phyloP scores from a whole-genome alignment of 352 stramenopile genomes.

The Globisporangium cylindrosporum region DNA sequence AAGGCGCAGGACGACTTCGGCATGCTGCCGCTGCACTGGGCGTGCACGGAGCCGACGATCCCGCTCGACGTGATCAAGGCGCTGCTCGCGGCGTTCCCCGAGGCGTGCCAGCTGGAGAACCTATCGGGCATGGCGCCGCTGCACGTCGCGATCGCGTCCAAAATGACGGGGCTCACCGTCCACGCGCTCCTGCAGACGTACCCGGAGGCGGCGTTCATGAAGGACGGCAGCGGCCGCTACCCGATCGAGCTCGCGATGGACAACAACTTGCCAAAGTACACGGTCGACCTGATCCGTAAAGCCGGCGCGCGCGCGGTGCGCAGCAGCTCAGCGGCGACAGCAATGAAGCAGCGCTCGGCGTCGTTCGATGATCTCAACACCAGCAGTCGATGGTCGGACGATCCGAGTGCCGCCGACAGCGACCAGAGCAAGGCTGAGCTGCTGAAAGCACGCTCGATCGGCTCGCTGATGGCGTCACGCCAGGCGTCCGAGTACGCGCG shows the following conservation, averaged over 20 bases:
- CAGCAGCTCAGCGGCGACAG: slow-evolving; percentile 13
- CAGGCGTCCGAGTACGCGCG: slow-evolving; percentile 38
- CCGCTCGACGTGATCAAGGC: slow-evolving; percentile 41
- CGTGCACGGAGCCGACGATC: slow-evolving; percentile 61
- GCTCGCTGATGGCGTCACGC: slow-evolving; percentile 37
- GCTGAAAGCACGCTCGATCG: slow-evolving; percentile 49
- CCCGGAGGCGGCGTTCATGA: slow-evolving; percentile 37
- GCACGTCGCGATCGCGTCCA: slow-evolving; percentile 76
- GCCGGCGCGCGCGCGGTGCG: slow-evolving; percentile 39
- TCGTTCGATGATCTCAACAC: slow-evolving; percentile 34
- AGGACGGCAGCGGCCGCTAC: slow-evolving; percentile 53
- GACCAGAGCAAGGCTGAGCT: slow-evolving; percentile 29
- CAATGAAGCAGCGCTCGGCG: slow-evolving; percentile 29
- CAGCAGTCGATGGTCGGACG: slow-evolving; percentile 9
- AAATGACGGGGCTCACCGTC: slow-evolving; percentile 58
- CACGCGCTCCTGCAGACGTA: slow-evolving; percentile 40
- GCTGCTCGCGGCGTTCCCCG: slow-evolving; percentile 51
- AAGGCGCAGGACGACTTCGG: slow-evolving; percentile 77
- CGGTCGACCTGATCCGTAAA: slow-evolving; percentile 70
- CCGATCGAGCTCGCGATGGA: slow-evolving; percentile 63
- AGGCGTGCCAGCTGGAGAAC: slow-evolving; percentile 62
- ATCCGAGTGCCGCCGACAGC: slow-evolving; percentile 13
- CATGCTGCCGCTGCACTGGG: slow-evolving; percentile 85
- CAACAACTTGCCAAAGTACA: slow-evolving; percentile 61
- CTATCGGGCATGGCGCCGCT: slow-evolving; percentile 76